Evolutionary conservation across 2,329 filamentous ascomycete species (phyloP).

Genomic region (Stemphylium vesicarium): DNA sequence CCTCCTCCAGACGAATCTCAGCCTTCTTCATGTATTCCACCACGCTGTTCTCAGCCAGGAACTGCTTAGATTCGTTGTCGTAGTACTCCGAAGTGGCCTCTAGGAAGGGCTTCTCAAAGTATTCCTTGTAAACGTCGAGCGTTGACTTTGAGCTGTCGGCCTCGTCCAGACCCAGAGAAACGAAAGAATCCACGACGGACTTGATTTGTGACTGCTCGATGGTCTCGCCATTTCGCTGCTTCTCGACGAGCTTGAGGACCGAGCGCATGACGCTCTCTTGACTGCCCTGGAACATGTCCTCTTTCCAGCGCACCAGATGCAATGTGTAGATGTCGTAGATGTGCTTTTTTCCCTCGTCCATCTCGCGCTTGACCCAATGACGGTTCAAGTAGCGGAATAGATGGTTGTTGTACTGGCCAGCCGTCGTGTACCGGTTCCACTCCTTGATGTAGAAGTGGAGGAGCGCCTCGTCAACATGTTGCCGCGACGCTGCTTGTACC

Average conservation of each 20-base stretch:
- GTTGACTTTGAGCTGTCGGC: conserved; percentile 92
- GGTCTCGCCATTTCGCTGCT: conserved; percentile 95
- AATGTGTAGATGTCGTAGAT: conserved; percentile 98
- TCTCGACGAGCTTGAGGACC: conserved; percentile 93
- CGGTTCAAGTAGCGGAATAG: conserved; percentile 95
- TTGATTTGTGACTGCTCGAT: conserved; percentile 98
- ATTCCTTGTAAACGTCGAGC: conserved; percentile 88
- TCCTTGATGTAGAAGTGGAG: conserved; percentile 94
- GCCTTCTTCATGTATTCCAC: conserved; percentile 99
- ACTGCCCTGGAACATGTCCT: conserved; percentile 85
- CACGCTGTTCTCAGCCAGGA: conserved; percentile 94
- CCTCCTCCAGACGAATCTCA: conserved; percentile 84
- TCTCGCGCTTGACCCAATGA: conserved; percentile 98
- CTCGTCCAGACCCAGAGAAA: conserved; percentile 93
- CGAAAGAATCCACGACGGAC: conserved; percentile 92
- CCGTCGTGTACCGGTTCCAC: conserved; percentile 94
- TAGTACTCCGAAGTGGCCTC: conserved; percentile 86
- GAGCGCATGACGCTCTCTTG: conserved; percentile 92
- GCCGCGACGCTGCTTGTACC: conserved; percentile 74
- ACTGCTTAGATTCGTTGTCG: conserved; percentile 87
- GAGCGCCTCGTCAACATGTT: conserved; percentile 87
- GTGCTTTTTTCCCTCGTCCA: conserved; percentile 98
- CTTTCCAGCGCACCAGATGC: conserved; percentile 93
- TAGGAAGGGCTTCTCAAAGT: conserved; percentile 93
- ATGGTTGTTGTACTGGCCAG: conserved; percentile 97